Conservation (phyloP, 2,329 filamentous ascomycete species). For the Seiridium unicorne region DNA sequence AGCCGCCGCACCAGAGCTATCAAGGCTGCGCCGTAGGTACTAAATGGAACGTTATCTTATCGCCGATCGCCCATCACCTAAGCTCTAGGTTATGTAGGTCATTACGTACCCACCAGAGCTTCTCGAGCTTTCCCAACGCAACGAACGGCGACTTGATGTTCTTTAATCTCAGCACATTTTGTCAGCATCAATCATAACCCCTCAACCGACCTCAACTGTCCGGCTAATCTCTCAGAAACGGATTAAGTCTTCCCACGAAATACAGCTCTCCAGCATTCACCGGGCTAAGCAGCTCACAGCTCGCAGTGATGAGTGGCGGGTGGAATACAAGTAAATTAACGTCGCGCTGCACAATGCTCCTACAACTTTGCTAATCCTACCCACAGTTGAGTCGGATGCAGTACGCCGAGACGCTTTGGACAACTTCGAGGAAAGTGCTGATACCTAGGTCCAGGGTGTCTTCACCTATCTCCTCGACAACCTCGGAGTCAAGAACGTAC, state of each 20-base stretch:
- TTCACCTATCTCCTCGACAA: slow-evolving; percentile 94
- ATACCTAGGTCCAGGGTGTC: slow-evolving; percentile 66
- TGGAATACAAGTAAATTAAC: slow-evolving; percentile 79
- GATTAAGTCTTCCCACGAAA: background rate
- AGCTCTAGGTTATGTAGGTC: background rate
- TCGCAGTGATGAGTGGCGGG: slow-evolving; percentile 65
- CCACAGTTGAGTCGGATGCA: slow-evolving; percentile 83
- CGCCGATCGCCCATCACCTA: background rate
- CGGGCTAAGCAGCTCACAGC: background rate
- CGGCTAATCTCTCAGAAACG: too few relatives aligned
- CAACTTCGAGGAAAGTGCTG: slow-evolving; percentile 20
- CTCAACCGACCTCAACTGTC: background rate
- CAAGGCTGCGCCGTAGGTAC: background rate
- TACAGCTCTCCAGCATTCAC: background rate
- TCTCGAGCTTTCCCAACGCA: background rate
- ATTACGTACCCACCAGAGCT: slow-evolving; percentile 6
- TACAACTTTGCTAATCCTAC: slow-evolving; percentile 10
- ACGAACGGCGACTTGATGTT: too few relatives aligned
- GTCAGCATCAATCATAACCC: too few relatives aligned
- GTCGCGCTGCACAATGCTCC: background rate
- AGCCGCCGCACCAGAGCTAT: background rate
- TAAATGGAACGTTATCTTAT: slow-evolving; percentile 3
- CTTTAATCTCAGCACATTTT: too few relatives aligned
- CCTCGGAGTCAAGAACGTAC: slow-evolving; percentile 88
- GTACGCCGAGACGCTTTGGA: slow-evolving; percentile 48